Base-by-base conservation (phyloP, 2,329 filamentous ascomycete genomes). In the Myriosclerotinia duriaeana region DNA sequence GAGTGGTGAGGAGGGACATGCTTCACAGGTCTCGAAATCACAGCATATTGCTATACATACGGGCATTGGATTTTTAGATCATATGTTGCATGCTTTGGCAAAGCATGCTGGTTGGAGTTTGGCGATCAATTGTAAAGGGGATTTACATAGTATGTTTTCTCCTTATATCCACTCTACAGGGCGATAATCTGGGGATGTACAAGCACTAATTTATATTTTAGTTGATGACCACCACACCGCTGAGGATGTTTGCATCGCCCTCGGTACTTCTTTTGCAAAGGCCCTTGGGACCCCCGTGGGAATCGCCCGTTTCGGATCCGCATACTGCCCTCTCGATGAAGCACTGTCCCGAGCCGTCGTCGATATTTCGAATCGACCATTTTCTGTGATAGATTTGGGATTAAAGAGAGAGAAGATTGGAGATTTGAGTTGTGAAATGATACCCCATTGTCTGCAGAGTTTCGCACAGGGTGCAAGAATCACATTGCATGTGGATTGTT, bases 151-250 rank as follows among this genome's bases (percentile, higher is more conserved):
- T 94, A 80, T 71, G 87, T 84, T 67, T 48, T 26, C 15, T 34
- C 38, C 20, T 36, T 50, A 4, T 26, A 12, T 50, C n/a, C 6
- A 12, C 30, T 30, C 22, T 30, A n/a, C n/a, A 38, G n/a, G 11
- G 42, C 11, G 11, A 30, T 46, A 4, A 36, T 36, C 48, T 67
- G 20, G 63, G 40, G 66, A 40, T 38, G 15, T 26, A 34, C 20
- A 54, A n/a, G 26, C 66, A 48, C 68, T 71, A 64, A 72, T 42
- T 36, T 1, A 4, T 56, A 6, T 36, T n/a, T 62, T 69, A 94
- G 93, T 99, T 78, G 95, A 99, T 81, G 95, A 98, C 84, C 95
- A 99, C 81, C 95, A 99, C 85, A 97, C 94, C 11, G 90, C 93
- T 70, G 95, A 99, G 83, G 95, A 99, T 78, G 90, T 92, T 68